These are phyloP conservation scores for Leavenworthia alabamica DNA, from an alignment of 345 rosid species.

Conservation along the genomic window DNA sequence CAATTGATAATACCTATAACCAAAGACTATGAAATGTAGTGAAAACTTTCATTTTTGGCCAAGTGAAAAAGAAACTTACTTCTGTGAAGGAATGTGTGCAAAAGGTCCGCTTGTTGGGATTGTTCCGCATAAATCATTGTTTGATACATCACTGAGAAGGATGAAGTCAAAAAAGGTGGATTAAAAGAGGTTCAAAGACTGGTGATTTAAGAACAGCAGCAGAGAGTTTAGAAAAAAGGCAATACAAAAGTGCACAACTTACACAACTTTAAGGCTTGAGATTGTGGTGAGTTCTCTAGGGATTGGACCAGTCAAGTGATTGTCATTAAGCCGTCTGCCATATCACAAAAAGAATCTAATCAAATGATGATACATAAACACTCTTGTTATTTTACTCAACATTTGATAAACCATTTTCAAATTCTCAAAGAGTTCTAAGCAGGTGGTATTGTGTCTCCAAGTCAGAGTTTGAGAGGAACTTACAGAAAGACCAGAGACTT, in stretches of 20 bases:
- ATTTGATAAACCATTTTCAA: not conserved
- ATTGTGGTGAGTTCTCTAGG: slow-evolving; percentile 39
- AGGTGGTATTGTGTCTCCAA: not conserved
- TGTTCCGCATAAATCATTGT: slow-evolving; percentile 89
- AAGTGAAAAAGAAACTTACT: slow-evolving; percentile 42
- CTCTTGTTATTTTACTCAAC: not conserved
- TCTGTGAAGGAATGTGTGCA: slow-evolving; percentile 71
- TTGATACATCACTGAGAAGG: slow-evolving; percentile 67
- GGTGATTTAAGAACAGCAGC: not conserved
- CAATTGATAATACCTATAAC: not conserved
- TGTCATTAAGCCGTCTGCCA: slow-evolving; percentile 70
- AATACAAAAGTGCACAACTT: slow-evolving; percentile 8
- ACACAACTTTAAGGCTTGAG: slow-evolving; percentile 37
- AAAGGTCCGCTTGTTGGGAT: slow-evolving; percentile 90
- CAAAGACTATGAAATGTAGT: not conserved
- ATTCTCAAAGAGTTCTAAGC: not conserved
- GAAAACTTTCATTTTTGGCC: not conserved
- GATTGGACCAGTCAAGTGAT: slow-evolving; percentile 68
- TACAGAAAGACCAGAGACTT: slow-evolving; percentile 88
- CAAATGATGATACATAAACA: not conserved
- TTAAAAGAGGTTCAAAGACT: not conserved
- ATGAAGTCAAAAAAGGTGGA: not conserved
- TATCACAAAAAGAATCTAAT: not conserved
- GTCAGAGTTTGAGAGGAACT: slow-evolving; percentile 30
- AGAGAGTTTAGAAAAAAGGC: not conserved